Percentiles rank a stretch among this genome's conserved stretches.
phyloP scores from a whole-genome alignment of 2,329 filamentous ascomycete genomes.

The Diaporthe humulicola region DNA sequence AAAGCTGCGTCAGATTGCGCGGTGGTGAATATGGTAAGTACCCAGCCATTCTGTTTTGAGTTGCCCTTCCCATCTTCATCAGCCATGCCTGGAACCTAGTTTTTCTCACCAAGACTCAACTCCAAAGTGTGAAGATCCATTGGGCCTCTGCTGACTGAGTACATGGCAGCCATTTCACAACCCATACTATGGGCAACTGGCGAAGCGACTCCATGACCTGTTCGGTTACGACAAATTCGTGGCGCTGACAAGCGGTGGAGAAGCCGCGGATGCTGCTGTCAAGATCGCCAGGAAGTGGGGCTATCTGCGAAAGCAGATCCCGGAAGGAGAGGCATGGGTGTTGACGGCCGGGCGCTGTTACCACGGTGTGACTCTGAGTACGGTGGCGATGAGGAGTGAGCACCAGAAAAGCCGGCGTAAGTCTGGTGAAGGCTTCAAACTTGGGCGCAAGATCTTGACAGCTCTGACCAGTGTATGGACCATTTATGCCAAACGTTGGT shows the following conservation, averaged over 20 bases:
- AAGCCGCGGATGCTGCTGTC: conserved; percentile 27
- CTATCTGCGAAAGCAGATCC: conserved; percentile 11
- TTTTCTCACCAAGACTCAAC: not conserved
- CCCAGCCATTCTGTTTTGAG: not conserved
- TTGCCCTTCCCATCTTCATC: no score
- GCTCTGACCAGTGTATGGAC: not conserved
- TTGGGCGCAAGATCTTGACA: not conserved
- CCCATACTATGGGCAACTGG: conserved; percentile 14
- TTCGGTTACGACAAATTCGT: conserved; percentile 29
- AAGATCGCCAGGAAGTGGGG: conserved; percentile 28
- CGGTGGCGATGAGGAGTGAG: conserved; percentile 15
- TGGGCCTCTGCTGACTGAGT: not conserved
- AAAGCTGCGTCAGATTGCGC: conserved; percentile 10
- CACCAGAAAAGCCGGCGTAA: conserved; percentile 14
- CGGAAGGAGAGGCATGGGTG: conserved; percentile 14
- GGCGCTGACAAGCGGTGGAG: conserved; percentile 16
- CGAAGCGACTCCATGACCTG: conserved; percentile 16
- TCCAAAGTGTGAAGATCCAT: not conserved
- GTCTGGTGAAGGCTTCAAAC: not conserved
- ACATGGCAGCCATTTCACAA: conserved; percentile 5
- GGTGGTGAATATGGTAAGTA: conserved; percentile 20
- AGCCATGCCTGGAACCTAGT: no score
- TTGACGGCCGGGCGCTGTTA: conserved; percentile 15
- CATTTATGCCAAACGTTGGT: conserved; percentile 7
- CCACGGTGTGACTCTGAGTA: conserved; percentile 22